Evolutionary conservation across 2,329 filamentous ascomycete species (phyloP), one percentile per base, ranked within the genome.

Genomic region (Hortaea sp.): DNA sequence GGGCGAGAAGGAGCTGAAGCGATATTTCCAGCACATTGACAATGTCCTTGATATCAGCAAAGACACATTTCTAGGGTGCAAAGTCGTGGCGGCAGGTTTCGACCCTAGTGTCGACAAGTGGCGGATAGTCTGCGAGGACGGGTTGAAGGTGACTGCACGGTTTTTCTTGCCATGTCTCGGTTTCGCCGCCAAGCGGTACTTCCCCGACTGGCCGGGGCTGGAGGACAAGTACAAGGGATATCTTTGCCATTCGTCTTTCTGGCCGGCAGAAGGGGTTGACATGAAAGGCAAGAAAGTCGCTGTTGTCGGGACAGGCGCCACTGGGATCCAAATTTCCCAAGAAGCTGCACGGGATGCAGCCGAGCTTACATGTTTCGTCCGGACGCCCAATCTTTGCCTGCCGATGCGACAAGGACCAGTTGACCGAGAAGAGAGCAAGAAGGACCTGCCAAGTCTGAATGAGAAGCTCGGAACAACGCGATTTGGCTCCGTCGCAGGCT

Each of bases 381-480:
- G 82, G 7, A 84, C 80, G 1, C 81, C 82, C 0, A 85, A 84
- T 48, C 66, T 82, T 5, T 78, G 77, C 0, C 55, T 84, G 0
- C 79, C 80, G 0, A 82, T 85, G 77, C 68, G 72, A 2, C 71
- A 74, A 47, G 84, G 83, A 47, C 67, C 82, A 5, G 77, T 77
- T 0, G 56, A 84, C 2, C 79, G 79, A 0, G 47, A 50, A 9
- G 29, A 49, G 32, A 49, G 50, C 4, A 52, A 51, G 31, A 45
- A 46, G 10, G 49, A 55, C 20, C 38, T 50, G 10, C 51, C 46
- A 34, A 39, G 34, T 1, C 31, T 53, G 20, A 43, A 49, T 6
- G 41, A 45, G 1, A 41, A 46, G 30, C 64, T 81, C 29, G 71
- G 69, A 0, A 62, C 57, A 3, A 67, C 72, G 42, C 45, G 54